phyloP scores from a whole-genome alignment of 1,139 yeast genomes.

The Chernovozyma sophiae-reginae region DNA sequence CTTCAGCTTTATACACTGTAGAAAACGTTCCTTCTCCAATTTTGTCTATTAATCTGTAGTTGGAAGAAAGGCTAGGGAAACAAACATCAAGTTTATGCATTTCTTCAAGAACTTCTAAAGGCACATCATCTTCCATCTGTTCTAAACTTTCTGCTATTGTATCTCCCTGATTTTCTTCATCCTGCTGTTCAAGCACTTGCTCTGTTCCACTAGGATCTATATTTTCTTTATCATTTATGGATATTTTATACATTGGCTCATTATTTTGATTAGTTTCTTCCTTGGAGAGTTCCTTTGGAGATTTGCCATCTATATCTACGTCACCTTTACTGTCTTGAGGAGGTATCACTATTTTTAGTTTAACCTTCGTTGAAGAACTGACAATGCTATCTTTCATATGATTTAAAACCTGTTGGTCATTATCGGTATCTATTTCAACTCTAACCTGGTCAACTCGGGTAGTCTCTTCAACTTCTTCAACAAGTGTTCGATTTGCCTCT shows the following conservation, averaged over 20 bases:
- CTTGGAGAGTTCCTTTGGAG: neutral
- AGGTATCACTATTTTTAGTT: neutral
- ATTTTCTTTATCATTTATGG: no score
- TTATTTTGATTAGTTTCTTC: neutral
- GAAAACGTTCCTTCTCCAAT: conserved; percentile 97
- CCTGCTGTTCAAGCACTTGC: neutral
- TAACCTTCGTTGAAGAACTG: neutral
- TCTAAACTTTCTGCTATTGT: neutral
- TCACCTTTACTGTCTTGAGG: neutral
- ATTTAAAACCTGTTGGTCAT: neutral
- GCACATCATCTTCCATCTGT: conserved; percentile 30
- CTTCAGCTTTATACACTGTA: conserved; percentile 85
- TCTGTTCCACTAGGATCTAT: neutral
- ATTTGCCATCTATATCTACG: neutral
- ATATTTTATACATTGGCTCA: no score
- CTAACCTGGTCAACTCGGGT: no score
- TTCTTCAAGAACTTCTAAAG: conserved; percentile 59
- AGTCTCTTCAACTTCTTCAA: no score
- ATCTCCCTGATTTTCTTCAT: neutral
- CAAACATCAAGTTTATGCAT: conserved; percentile 58
- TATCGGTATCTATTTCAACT: neutral
- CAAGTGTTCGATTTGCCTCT: neutral
- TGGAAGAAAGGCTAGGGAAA: conserved; percentile 57
- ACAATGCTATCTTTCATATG: neutral
- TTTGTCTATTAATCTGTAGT: conserved; percentile 70